Conservation (phyloP, 495 filamentous ascomycete species). For the Durotheca rogersii region DNA sequence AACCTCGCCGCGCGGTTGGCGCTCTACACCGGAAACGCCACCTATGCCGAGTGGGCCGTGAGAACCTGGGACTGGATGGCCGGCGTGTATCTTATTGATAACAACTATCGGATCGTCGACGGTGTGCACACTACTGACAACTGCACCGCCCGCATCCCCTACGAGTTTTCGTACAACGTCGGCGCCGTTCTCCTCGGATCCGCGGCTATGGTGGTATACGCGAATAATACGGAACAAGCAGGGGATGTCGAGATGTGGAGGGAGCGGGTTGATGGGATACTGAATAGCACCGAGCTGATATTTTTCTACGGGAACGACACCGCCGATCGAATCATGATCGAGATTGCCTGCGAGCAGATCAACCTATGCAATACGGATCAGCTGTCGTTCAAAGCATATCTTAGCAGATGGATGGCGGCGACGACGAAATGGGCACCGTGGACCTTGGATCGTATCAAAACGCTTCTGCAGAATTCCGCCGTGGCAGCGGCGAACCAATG, state of each 20-base stretch:
- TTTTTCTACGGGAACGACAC: constrained; percentile 53
- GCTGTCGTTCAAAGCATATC: constrained; percentile 71
- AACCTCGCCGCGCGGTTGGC: constrained; percentile 71
- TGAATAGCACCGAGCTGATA: constrained; percentile 51
- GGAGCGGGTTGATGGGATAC: constrained; percentile 51
- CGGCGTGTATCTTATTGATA: constrained; percentile 51
- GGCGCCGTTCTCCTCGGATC: constrained; percentile 66
- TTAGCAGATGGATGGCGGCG: constrained; percentile 72
- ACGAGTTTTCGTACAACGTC: constrained; percentile 72
- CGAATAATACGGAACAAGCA: constrained; percentile 42
- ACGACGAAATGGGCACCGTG: constrained; percentile 70
- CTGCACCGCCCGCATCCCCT: constrained; percentile 49
- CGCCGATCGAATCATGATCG: constrained; percentile 56
- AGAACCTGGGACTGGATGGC: constrained; percentile 68
- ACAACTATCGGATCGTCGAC: constrained; percentile 57
- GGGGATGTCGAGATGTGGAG: constrained; percentile 54
- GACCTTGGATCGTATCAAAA: constrained; percentile 60
- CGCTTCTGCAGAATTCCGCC: constrained; percentile 62
- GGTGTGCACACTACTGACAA: constrained; percentile 53
- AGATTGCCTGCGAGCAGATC: constrained; percentile 70
- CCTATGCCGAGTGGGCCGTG: constrained; percentile 69
- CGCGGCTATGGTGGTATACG: constrained; percentile 57
- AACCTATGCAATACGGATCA: constrained; percentile 65
- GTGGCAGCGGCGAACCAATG: constrained; percentile 67
- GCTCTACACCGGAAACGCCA: constrained; percentile 67